Percentiles rank a stretch among this genome's conserved stretches.
These are phyloP conservation scores for Umbelopsis sp. DNA, from an alignment of 192 early-diverging fungal genomes.

Conservation along the genomic window DNA sequence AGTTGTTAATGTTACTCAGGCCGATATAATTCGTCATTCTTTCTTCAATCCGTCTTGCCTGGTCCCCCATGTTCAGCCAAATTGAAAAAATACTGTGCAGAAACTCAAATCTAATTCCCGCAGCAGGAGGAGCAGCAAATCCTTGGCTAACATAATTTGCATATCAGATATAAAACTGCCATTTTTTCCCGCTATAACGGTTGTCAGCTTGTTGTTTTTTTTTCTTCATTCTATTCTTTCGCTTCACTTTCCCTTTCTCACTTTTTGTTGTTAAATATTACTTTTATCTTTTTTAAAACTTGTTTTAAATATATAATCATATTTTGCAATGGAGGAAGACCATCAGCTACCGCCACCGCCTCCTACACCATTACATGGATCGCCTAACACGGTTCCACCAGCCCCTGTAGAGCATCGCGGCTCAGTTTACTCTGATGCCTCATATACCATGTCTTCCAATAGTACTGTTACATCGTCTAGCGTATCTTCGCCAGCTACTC, in stretches of 20 bases:
- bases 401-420: constrained; percentile 2
- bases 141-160: no score
- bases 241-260: not conserved
- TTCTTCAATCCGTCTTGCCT: not conserved
- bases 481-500: constrained; percentile 9
- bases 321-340: constrained; percentile 7
- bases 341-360: constrained; percentile 6
- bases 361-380: not conserved
- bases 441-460: constrained; percentile 20
- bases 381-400: not conserved
- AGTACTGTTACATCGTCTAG: constrained; percentile 15
- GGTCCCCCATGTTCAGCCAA: constrained; percentile 12
- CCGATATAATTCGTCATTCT: constrained; percentile 3
- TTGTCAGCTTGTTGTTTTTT: not conserved
- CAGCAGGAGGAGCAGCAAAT: no score
- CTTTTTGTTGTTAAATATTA: not conserved
- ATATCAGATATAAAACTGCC: no score
- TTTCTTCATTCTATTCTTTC: not conserved
- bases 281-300: not conserved
- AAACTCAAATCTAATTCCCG: no score
- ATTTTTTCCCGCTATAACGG: no score
- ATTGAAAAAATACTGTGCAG: not conserved
- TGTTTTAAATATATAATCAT: not conserved
- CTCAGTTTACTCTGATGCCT: constrained; percentile 9
- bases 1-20: not conserved